A percentile compares a stretch with the other conserved stretches of the same genome.
Evolutionary conservation across 1,284 basidiomycete species (phyloP).

Genomic region (Ustilago tritici): DNA sequence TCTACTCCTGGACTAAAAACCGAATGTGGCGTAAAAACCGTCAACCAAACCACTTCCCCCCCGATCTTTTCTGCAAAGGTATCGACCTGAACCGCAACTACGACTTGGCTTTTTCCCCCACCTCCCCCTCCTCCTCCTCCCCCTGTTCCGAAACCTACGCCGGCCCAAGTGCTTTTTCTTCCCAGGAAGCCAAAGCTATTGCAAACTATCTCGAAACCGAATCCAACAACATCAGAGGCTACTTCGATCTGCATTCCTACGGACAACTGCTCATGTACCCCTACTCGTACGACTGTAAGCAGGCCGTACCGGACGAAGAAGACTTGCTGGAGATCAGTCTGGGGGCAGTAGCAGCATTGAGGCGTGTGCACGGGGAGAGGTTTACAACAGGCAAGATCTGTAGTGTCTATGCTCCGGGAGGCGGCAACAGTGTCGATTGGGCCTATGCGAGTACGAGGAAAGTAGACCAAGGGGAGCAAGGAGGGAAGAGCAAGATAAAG

Average conservation of each 20-base stretch:
- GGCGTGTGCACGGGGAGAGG: slow-evolving; percentile 74
- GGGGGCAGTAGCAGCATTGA: slow-evolving; percentile 78
- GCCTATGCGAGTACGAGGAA: slow-evolving; percentile 70
- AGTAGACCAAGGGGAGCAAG: slow-evolving; percentile 75
- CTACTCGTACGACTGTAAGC: slow-evolving; percentile 80
- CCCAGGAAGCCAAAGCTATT: slow-evolving; percentile 81
- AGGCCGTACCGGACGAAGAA: slow-evolving; percentile 80
- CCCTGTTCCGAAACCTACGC: slow-evolving; percentile 50
- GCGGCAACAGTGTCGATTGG: slow-evolving; percentile 77
- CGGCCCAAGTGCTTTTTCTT: slow-evolving; percentile 72
- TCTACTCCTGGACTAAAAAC: slow-evolving; percentile 76
- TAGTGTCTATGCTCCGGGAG: slow-evolving; percentile 69
- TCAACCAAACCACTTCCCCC: slow-evolving; percentile 70
- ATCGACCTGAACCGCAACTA: slow-evolving; percentile 81
- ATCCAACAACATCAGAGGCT: slow-evolving; percentile 73
- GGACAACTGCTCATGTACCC: slow-evolving; percentile 80
- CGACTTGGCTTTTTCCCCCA: slow-evolving; percentile 75
- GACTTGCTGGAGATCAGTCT: slow-evolving; percentile 82
- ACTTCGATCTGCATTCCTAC: slow-evolving; percentile 83
- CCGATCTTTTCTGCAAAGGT: slow-evolving; percentile 74
- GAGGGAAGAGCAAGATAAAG: slow-evolving; percentile 72
- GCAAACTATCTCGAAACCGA: slow-evolving; percentile 75
- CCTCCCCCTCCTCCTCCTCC: slow-evolving; percentile 73
- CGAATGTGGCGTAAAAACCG: slow-evolving; percentile 88
- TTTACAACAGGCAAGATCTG: slow-evolving; percentile 78